Percentiles rank a stretch among this genome's conserved stretches.
Evolutionary conservation across 2,329 filamentous ascomycete genomes (phyloP).

Genomic region (Fusarium hostae): DNA sequence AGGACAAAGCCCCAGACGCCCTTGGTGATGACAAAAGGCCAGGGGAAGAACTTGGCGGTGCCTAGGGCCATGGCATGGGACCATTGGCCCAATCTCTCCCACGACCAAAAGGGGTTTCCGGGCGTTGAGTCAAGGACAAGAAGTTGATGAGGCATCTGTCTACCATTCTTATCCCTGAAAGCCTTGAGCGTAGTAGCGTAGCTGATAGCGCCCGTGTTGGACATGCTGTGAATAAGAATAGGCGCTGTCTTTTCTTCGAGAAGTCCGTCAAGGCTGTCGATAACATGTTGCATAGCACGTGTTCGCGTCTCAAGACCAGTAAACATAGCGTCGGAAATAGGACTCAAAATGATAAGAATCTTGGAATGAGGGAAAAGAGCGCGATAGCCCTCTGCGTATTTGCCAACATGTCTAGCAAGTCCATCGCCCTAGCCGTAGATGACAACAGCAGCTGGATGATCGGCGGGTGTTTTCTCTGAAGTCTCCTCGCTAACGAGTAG

Average conservation of each 20-base stretch:
- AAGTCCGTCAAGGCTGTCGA: slow-evolving; percentile 47
- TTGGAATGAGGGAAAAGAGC: slow-evolving; percentile 61
- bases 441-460: slow-evolving; percentile 59
- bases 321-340: slow-evolving; percentile 60
- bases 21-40: slow-evolving; percentile 61
- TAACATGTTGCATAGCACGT: slow-evolving; percentile 57
- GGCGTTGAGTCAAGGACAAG: slow-evolving; percentile 65
- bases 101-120: slow-evolving; percentile 56
- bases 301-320: slow-evolving; percentile 57
- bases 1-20: slow-evolving; percentile 58
- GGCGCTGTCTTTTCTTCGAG: slow-evolving; percentile 39
- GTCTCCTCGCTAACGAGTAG: slow-evolving; percentile 56
- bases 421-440: slow-evolving; percentile 70
- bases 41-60: slow-evolving; percentile 58
- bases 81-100: slow-evolving; percentile 60
- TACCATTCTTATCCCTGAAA: slow-evolving; percentile 52
- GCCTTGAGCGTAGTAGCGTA: slow-evolving; percentile 61
- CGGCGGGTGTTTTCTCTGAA: slow-evolving; percentile 27
- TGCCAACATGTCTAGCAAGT: slow-evolving; percentile 63
- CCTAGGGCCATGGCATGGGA: slow-evolving; percentile 64
- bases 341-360: slow-evolving; percentile 63
- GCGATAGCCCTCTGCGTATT: slow-evolving; percentile 65
- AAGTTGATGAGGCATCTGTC: slow-evolving; percentile 59
- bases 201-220: slow-evolving; percentile 68
- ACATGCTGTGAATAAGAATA: slow-evolving; percentile 65